A percentile compares a stretch with the other conserved stretches of the same genome.
phyloP scores from a whole-genome alignment of 331 rosid genomes.

The Erythrophleum ivorense region DNA sequence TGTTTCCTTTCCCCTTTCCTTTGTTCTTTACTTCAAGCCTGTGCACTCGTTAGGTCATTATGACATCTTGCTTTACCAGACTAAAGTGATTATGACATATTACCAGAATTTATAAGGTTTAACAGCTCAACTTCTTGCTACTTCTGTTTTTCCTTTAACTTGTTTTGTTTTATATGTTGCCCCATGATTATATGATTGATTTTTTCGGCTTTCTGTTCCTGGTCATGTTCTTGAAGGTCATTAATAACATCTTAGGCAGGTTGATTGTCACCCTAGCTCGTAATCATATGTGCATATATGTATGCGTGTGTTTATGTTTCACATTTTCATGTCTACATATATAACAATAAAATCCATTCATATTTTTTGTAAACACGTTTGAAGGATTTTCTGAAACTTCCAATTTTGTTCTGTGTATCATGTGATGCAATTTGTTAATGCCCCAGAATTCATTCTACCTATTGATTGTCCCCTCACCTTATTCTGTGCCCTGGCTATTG shows the following conservation, averaged over 20 bases:
- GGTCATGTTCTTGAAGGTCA: neutral
- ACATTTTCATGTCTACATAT: no score
- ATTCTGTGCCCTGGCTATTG: slow-evolving; percentile 2
- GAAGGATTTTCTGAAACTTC: neutral
- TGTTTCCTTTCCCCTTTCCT: slow-evolving; percentile 23
- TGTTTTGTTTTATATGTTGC: slow-evolving; percentile 12
- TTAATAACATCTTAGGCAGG: neutral
- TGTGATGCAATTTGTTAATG: no score
- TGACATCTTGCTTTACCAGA: neutral
- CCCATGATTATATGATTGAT: neutral
- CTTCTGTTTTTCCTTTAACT: slow-evolving; percentile 3
- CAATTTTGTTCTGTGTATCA: neutral
- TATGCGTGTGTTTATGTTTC: no score
- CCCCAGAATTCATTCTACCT: neutral
- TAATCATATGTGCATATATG: no score
- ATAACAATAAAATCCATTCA: no score
- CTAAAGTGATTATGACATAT: slow-evolving; percentile 11
- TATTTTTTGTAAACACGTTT: neutral
- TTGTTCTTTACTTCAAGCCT: neutral
- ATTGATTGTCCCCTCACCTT: neutral
- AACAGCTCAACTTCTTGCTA: slow-evolving; percentile 4
- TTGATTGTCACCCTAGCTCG: neutral
- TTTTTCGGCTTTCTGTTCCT: slow-evolving; percentile 13
- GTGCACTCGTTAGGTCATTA: neutral
- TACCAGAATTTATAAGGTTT: slow-evolving; percentile 1